Evolutionary conservation across 2,329 filamentous ascomycete genomes (phyloP), one percentile per base, ranked within the genome.

Genomic region (Cladophialophora immunda): DNA sequence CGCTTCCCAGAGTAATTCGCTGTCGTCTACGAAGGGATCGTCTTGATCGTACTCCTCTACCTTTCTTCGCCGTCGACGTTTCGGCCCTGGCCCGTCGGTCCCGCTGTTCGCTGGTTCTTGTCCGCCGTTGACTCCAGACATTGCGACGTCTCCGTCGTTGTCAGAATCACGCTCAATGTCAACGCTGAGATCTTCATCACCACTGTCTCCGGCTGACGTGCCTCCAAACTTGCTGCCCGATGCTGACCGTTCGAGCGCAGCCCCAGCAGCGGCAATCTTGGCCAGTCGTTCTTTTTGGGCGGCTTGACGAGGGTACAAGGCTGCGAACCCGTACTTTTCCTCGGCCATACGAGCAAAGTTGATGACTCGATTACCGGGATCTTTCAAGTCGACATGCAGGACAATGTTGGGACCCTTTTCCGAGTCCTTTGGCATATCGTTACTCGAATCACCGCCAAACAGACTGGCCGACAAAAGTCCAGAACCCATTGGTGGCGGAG

Each of bases 311-410:
- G 95, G 95, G 76, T 98, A 94, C 38, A 98, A 84, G 0, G 94
- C 95, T 68, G 96, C 93, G 84, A 94, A 97, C 27, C 95, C 95
- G 77, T 97, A 98, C 69, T 90, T 91, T 70, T 96, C 93, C 79
- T 97, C 93, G 11, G 96, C 95, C 79, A 98, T 85, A 53, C 93
- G 92, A 75, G 94, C 94, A 71, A 98, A 97, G 78, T 98, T 98
- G 80, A 99, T 89, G 68, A 96, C 94, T 72, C 94, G 93, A 77
- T 97, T 97, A 38, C 88, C 90, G 73, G 92, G 89, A 47, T 93
- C 92, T 65, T 90, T 87, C 45, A 99, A 85, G 0, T 92, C 89
- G 65, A 99, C 90, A 63, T 91, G 89, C 19, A 99, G 85, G 61
- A 96, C 87, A 69, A 99, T 97, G 4, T 89, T 97, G 47, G 89